Evolutionary conservation across 2,329 filamentous ascomycete species (phyloP).

Genomic region (Lachnum nothofagi): DNA sequence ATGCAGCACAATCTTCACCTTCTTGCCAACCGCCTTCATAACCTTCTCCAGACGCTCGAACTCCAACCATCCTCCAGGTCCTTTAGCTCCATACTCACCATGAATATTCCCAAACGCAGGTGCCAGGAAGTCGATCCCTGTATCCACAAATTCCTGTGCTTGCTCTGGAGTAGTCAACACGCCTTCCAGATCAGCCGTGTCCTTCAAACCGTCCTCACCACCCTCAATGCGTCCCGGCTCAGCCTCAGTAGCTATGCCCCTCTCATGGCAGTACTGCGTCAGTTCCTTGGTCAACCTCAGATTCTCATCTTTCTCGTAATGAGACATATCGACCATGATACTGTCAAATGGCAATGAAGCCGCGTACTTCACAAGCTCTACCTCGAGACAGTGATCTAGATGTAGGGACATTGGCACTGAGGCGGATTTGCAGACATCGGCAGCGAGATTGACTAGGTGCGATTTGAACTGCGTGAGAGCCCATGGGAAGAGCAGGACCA

Average conservation of each 20-base stretch:
- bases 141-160: constrained; percentile 56
- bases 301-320: constrained; percentile 67
- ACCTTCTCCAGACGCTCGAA: constrained; percentile 35
- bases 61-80: constrained; percentile 35
- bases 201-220: constrained; percentile 69
- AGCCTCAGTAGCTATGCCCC: constrained; percentile 63
- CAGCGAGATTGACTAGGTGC: constrained; percentile 50
- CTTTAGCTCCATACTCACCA: constrained; percentile 48
- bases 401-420: constrained; percentile 57
- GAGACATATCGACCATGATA: constrained; percentile 75
- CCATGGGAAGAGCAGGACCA: constrained; percentile 70
- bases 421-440: constrained; percentile 49
- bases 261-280: constrained; percentile 40
- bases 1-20: constrained; percentile 48
- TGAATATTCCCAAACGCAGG: constrained; percentile 66
- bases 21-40: constrained; percentile 30
- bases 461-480: constrained; percentile 55
- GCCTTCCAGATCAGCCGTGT: constrained; percentile 58
- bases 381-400: constrained; percentile 61
- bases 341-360: constrained; percentile 59
- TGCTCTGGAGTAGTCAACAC: constrained; percentile 59
- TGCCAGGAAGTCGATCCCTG: constrained; percentile 62
- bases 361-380: constrained; percentile 51
- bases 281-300: constrained; percentile 61
- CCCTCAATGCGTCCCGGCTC: constrained; percentile 66